Base-by-base conservation (phyloP, 129 eudicot genomes). In the Artemisia annua region DNA sequence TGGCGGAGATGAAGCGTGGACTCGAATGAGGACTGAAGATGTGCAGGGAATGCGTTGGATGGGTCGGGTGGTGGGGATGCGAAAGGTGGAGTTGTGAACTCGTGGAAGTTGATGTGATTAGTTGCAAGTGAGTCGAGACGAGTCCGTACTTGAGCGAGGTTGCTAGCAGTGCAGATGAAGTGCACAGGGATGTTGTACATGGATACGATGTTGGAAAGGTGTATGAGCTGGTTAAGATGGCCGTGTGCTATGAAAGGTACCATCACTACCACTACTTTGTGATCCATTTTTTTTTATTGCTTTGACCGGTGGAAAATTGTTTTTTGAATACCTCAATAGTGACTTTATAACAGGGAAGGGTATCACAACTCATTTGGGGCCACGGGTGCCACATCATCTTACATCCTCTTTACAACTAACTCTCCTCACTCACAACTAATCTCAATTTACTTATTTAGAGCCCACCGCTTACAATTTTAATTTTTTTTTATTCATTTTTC, bases 181-280 rank as follows among this genome's bases (percentile, higher is more conserved):
- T 63, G 69, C 4, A 63, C 52, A 6, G 69, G 69, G 28, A 63
- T 63, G 52, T 63, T 39, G 69, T 39, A 39, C 3, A 19, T 8
- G 26, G 69, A 63, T 39, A 63, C 69, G 52, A 39, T 14, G 26
- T 39, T 11, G 24, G 69, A 63, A 14, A 63, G 52, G 7, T 63
- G 69, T 2, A 39, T 22, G 2, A 63, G 9, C 28, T 39, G 69
- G 19, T 63, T 63, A 10, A 63, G 20, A 39, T 63, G 69, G 43
- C 69, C 69, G 7, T 39, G 69, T 63, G 69, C 52, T 63, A 39
- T 39, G 52, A 63, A 63, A n/a, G 69, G 69, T 5, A 63, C 69
- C 51, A 63, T 63, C n/a, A 63, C 69, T 7, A 16, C 68, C 2
- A 35, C 68, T 8, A 32, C 51, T 32, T 22, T 4, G 68, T 30